Evolutionary conservation across 768 basidiomycete species (phyloP).

Genomic region (Boletus speciosus): DNA sequence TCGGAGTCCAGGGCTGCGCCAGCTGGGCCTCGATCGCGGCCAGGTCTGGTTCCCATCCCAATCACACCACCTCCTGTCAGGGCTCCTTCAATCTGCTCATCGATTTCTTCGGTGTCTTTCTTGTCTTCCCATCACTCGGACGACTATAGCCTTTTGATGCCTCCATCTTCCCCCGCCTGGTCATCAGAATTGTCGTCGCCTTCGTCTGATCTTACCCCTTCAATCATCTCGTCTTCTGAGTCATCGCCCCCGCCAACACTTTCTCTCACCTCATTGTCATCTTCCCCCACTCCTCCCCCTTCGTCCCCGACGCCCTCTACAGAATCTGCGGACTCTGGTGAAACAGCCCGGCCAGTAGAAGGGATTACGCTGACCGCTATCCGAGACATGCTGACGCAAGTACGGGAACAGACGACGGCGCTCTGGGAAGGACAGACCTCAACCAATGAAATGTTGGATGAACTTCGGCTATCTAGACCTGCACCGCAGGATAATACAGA

Average conservation of each 20-base stretch:
- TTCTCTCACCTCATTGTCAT: conserved; percentile 37
- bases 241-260: conserved; percentile 36
- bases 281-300: conserved; percentile 33
- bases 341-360: conserved; percentile 36
- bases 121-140: conserved; percentile 72
- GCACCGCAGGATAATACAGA: conserved; percentile 40
- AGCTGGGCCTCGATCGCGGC: conserved; percentile 24
- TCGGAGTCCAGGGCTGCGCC: conserved; percentile 31
- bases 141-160: conserved; percentile 47
- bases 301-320: conserved; percentile 36
- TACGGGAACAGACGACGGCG: conserved; percentile 57
- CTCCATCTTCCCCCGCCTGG: conserved; percentile 37
- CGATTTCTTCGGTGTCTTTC: conserved; percentile 39
- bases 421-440: conserved; percentile 61
- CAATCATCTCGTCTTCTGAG: conserved; percentile 32
- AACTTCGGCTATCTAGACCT: conserved; percentile 49
- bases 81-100: conserved; percentile 39
- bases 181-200: conserved; percentile 31
- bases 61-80: conserved; percentile 44
- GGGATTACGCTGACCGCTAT: conserved; percentile 41
- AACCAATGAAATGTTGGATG: conserved; percentile 59
- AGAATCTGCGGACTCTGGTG: conserved; percentile 28
- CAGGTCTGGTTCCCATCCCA: conserved; percentile 29
- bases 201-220: conserved; percentile 29
- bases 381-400: conserved; percentile 49